Conservation (phyloP, 108 stramenopile genomes). For the Skeletonema tropicum region DNA sequence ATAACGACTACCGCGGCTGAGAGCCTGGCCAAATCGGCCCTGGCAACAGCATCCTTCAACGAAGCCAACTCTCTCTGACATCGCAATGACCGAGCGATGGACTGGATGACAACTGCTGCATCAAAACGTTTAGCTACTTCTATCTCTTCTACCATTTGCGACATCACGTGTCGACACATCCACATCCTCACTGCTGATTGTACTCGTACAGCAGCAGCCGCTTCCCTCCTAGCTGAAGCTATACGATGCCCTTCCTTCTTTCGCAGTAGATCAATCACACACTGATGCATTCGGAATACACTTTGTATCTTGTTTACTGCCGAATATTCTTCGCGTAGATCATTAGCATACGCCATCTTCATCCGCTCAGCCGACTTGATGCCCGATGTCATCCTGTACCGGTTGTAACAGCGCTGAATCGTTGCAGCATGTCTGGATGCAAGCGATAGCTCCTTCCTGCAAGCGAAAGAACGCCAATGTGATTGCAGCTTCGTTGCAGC, state of each 20-base stretch:
- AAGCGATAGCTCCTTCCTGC: background rate
- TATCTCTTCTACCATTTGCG: no score
- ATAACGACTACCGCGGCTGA: background rate
- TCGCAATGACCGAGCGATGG: background rate
- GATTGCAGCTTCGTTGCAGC: conserved; percentile 18
- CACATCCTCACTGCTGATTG: conserved; percentile 13
- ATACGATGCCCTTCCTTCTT: background rate
- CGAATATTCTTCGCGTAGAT: background rate
- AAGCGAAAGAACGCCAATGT: conserved; percentile 9
- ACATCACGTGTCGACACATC: background rate
- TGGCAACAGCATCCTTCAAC: background rate
- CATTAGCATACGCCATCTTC: background rate
- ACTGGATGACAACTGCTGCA: no score
- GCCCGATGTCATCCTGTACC: background rate
- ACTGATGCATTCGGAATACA: background rate
- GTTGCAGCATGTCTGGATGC: background rate
- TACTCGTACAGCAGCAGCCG: conserved; percentile 2
- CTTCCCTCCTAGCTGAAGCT: background rate
- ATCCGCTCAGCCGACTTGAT: no score
- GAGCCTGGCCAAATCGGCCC: background rate
- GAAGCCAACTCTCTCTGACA: background rate
- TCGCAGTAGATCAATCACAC: background rate
- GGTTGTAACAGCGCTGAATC: background rate
- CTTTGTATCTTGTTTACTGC: conserved; percentile 26
- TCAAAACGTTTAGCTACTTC: no score